Evolutionary conservation across 495 filamentous ascomycete genomes (phyloP).

Genomic region (Penicillium lividum): DNA sequence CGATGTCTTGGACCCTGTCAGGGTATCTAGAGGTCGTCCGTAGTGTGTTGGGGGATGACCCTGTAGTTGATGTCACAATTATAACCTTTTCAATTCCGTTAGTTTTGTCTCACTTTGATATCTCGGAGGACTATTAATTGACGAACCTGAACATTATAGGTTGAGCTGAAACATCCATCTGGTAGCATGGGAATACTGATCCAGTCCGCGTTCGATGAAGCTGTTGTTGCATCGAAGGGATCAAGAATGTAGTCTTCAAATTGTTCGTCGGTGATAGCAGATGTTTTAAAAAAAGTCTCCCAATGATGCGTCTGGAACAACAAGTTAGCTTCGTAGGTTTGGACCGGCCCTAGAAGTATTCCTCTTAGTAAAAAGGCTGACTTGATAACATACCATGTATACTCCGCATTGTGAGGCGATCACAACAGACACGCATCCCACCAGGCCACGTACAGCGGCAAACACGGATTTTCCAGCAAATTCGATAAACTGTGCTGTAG

Average conservation of each 20-base stretch:
- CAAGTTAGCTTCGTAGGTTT: too few species aligned
- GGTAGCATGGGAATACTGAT: neutral
- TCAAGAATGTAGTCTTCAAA: too few species aligned
- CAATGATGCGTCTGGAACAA: neutral
- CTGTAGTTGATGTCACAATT: too few species aligned
- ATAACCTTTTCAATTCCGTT: neutral
- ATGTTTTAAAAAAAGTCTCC: neutral
- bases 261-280: too few species aligned
- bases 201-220: neutral
- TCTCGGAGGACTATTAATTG: neutral
- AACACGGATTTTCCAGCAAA: neutral
- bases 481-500: neutral
- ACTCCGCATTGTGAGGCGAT: neutral
- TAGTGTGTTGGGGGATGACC: too few species aligned
- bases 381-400: neutral
- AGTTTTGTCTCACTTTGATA: too few species aligned
- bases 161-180: neutral
- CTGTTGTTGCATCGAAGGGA: neutral
- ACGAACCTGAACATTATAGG: neutral
- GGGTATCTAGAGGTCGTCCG: too few species aligned
- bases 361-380: too few species aligned
- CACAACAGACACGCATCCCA: neutral
- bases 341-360: too few species aligned
- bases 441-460: neutral
- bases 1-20: neutral